phyloP scores from a whole-genome alignment of 805 yeast genomes.

The Zygoascus ofunaensis region DNA sequence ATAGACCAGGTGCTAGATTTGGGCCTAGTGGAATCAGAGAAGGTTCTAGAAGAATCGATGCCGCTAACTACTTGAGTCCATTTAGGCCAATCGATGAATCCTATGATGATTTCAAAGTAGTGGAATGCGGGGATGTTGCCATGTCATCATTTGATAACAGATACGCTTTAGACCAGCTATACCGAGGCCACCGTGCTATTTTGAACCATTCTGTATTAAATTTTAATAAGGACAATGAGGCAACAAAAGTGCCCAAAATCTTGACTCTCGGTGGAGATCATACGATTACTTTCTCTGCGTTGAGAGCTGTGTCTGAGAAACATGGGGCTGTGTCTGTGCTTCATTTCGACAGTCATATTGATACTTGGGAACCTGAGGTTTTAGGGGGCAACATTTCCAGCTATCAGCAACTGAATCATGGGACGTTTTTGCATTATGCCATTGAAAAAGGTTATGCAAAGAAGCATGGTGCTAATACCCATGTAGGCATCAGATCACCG shows the following conservation, averaged over 20 bases:
- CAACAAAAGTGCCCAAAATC: conserved; percentile 39
- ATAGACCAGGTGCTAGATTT: conserved; percentile 72
- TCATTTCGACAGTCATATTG: conserved; percentile 63
- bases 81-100: conserved; percentile 54
- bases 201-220: conserved; percentile 17
- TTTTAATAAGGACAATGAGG: conserved; percentile 21
- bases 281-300: conserved; percentile 59
- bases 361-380: conserved; percentile 58
- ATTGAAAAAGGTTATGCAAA: conserved; percentile 54
- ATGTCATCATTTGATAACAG: conserved; percentile 56
- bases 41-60: conserved; percentile 34
- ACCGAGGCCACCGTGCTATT: conserved; percentile 40
- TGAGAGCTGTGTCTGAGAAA: conserved; percentile 47
- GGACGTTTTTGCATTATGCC: conserved; percentile 63
- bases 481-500: conserved; percentile 61
- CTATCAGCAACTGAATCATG: conserved; percentile 55
- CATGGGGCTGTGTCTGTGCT: conserved; percentile 63
- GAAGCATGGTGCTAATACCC: conserved; percentile 37
- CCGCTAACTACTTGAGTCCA: conserved; percentile 14
- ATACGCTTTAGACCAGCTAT: conserved; percentile 50
- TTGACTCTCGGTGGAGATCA: conserved; percentile 75
- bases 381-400: conserved; percentile 55
- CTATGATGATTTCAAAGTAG: conserved; percentile 46
- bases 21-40: conserved; percentile 45
- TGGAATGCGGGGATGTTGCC: conserved; percentile 63